Base-by-base conservation (phyloP, 192 early-diverging fungal genomes). In the Phycomyces nitens region DNA sequence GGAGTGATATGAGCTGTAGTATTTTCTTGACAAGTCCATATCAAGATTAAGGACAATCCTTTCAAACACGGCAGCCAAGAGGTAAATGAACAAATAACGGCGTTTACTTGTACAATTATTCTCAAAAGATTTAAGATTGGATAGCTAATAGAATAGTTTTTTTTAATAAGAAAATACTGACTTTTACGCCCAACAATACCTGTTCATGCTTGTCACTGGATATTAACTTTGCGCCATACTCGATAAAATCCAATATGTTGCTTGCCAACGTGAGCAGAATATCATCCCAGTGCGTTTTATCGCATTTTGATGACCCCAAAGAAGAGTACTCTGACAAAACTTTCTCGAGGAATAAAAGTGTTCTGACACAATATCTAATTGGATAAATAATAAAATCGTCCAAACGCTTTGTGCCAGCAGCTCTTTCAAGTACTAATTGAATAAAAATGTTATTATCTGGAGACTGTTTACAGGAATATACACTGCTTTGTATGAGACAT, bases 1-100 rank as follows among this genome's bases (percentile, higher is more conserved):
- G n/a, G 67, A 21, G 38, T 69, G 51, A 53, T 38, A 69, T 0
- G 9, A 15, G n/a, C 62, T 34, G 40, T 62, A 62, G 24, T 62
- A 69, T 47, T 22, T 38, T 2, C 56, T 53, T 1, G 67, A 54
- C 21, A 62, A 10, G 2, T 62, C 40, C 24, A 69, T 43, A 24
- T 69, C 60, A 15, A 69, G 23, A 39, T 62, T 60, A 15, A 52
- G 8, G 8, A 69, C 12, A 14, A 60, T 50, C 11, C 56, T 42
- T 9, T 69, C 67, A 38, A 61, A 55, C 7, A 69, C 0, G 7
- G 24, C 1, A 27, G 10, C 40, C n/a, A 62, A 15, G 7, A 69
- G 29, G 38, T 69, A 69, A 24, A 53, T 21, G 3, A 12, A 47
- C 16, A 69, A 53, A 38, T 69, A 69, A 23, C 50, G 60, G 9